Evolutionary conservation across 257 asterid species (phyloP).

Genomic region (Rehmannia glutinosa): DNA sequence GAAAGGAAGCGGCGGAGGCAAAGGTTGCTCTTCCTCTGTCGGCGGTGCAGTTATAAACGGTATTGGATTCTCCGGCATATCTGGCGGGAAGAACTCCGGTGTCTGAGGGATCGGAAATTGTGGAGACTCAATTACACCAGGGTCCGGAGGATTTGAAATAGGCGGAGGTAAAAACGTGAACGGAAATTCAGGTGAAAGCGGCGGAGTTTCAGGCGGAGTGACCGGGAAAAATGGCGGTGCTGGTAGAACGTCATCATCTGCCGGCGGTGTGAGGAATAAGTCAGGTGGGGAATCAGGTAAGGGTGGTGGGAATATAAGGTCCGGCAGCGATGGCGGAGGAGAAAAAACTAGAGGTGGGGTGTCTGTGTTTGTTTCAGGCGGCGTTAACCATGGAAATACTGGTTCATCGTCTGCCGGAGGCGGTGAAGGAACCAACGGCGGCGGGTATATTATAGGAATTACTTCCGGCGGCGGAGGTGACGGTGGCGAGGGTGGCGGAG

Average conservation of each 20-base stretch:
- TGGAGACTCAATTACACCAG: slow-evolving; percentile 11
- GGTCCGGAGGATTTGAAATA: slow-evolving; percentile 3
- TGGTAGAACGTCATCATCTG: slow-evolving; percentile 19
- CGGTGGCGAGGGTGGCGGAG: slow-evolving; percentile 33
- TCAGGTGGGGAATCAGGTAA: slow-evolving; percentile 27
- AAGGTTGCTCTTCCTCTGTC: slow-evolving; percentile 24
- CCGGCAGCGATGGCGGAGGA: slow-evolving; percentile 33
- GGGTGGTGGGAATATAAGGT: slow-evolving; percentile 32
- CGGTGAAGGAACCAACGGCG: slow-evolving; percentile 34
- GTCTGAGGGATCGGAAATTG: slow-evolving; percentile 12
- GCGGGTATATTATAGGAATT: slow-evolving; percentile 33
- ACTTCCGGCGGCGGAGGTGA: slow-evolving; percentile 40
- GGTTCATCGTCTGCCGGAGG: slow-evolving; percentile 20
- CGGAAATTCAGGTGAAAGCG: slow-evolving; percentile 20
- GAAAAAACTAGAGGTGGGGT: slow-evolving; percentile 24
- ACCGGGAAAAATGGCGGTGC: slow-evolving; percentile 35
- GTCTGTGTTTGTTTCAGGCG: slow-evolving; percentile 22
- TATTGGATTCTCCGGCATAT: slow-evolving; percentile 10
- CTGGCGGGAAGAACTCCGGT: slow-evolving; percentile 29
- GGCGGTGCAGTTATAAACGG: slow-evolving; percentile 31
- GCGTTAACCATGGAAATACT: slow-evolving; percentile 35
- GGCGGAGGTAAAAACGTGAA: slow-evolving; percentile 33
- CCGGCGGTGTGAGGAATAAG: slow-evolving; percentile 20
- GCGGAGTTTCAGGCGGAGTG: slow-evolving; percentile 26
- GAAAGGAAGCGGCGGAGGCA: slow-evolving; percentile 34